These are phyloP conservation scores for Leucocoprinus birnbaumii DNA, from an alignment of 768 basidiomycete genomes.

Conservation along the genomic window DNA sequence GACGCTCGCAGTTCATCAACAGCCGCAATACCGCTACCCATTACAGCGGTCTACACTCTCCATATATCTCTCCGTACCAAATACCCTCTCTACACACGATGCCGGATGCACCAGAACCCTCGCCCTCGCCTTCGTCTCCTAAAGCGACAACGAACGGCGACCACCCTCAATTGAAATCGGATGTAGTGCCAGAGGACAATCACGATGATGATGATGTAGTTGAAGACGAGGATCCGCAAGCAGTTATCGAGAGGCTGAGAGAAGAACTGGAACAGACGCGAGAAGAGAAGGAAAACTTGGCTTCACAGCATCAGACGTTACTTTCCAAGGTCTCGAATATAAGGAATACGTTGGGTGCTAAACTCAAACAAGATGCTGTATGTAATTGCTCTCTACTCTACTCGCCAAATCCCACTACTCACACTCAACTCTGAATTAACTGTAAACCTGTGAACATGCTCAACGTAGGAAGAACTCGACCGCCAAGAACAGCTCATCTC, in stretches of 20 bases:
- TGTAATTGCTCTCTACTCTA: not conserved
- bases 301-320: constrained; percentile 80
- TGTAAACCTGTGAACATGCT: too few relatives aligned
- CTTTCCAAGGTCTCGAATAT: constrained; percentile 89
- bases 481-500: constrained; percentile 83
- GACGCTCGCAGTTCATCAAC: too few relatives aligned
- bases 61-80: too few relatives aligned
- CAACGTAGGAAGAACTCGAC: constrained; percentile 99
- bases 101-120: too few relatives aligned
- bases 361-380: constrained; percentile 95
- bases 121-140: too few relatives aligned
- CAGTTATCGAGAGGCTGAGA: constrained; percentile 60
- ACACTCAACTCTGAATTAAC: too few relatives aligned
- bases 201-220: too few relatives aligned
- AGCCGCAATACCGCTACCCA: too few relatives aligned
- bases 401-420: not conserved
- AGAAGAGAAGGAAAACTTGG: constrained; percentile 87
- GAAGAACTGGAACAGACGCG: constrained; percentile 71
- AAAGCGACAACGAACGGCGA: too few relatives aligned
- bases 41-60: too few relatives aligned
- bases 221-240: constrained; percentile 34
- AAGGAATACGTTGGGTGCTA: constrained; percentile 91
- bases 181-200: too few relatives aligned
- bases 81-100: too few relatives aligned
- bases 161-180: not conserved